Evolutionary conservation across 2,329 filamentous ascomycete species (phyloP).

Genomic region (Cylindrodendrum hubeiense): DNA sequence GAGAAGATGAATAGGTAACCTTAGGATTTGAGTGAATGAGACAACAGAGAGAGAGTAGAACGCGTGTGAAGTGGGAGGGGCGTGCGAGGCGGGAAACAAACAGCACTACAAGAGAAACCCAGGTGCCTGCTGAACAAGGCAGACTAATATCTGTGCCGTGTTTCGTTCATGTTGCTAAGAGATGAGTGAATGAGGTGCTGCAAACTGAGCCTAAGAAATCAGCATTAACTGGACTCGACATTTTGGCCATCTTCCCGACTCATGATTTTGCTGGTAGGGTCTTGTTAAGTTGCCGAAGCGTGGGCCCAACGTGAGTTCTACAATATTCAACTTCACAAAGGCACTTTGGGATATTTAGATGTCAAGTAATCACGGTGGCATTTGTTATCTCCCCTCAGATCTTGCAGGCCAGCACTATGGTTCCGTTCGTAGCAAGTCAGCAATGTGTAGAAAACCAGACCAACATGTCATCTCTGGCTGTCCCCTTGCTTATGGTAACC

Average conservation of each 20-base stretch:
- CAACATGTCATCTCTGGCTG: neutral
- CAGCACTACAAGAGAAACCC: neutral
- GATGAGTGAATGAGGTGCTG: neutral
- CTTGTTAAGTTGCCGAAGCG: neutral
- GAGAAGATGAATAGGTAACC: neutral
- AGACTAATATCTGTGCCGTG: slow-evolving; percentile 1
- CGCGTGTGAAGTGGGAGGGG: neutral
- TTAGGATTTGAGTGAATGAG: neutral
- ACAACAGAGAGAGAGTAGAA: neutral
- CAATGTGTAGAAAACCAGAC: neutral
- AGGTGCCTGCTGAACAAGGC: slow-evolving; percentile 1
- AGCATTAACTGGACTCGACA: neutral
- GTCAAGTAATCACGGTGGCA: neutral
- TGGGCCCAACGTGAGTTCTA: neutral
- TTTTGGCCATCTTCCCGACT: neutral
- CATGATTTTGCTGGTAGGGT: neutral
- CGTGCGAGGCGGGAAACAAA: neutral
- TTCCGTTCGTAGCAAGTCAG: neutral
- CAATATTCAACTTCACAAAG: neutral
- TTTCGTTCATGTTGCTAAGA: neutral
- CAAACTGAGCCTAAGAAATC: neutral
- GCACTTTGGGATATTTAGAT: neutral
- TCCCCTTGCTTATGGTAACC: neutral
- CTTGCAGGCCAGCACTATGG: neutral
- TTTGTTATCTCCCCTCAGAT: slow-evolving; percentile 20